Evolutionary conservation across 2,329 filamentous ascomycete species (phyloP).

Genomic region (Exophiala aquamarina): DNA sequence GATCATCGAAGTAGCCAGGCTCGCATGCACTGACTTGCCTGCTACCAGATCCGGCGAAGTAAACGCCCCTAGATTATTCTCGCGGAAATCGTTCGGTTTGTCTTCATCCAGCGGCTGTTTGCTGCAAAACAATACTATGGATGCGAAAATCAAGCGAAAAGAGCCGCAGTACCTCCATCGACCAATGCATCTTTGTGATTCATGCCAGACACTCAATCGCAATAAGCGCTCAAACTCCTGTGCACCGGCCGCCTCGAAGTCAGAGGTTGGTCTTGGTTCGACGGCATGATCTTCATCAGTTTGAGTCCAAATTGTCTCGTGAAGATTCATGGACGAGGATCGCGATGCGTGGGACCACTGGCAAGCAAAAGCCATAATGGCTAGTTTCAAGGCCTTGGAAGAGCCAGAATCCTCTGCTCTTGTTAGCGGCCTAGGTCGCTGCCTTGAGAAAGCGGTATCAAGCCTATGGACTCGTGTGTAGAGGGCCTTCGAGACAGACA

Average conservation of each 20-base stretch:
- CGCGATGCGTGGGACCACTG: constrained; percentile 35
- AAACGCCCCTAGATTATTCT: no score
- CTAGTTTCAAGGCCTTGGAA: constrained; percentile 39
- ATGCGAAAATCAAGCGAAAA: background rate
- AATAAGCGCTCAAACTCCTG: background rate
- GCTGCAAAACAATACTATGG: background rate
- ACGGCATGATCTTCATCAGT: no score
- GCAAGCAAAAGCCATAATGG: constrained; percentile 45
- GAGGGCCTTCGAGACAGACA: constrained; percentile 1
- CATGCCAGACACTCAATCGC: constrained; percentile 1
- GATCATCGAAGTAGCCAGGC: no score
- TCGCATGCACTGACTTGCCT: no score
- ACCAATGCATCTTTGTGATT: background rate
- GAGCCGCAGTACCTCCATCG: constrained; percentile 1
- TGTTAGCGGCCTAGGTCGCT: constrained; percentile 37
- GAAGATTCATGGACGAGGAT: background rate
- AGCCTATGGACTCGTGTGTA: constrained; percentile 20
- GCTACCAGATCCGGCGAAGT: no score
- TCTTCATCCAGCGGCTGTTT: background rate
- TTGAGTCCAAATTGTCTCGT: background rate
- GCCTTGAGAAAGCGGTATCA: constrained; percentile 37
- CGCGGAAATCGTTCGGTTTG: background rate
- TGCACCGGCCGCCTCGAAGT: background rate
- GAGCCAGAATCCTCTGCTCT: constrained; percentile 38
- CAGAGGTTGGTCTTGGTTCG: background rate